A percentile compares a stretch with the other conserved stretches of the same genome.
Conservation (phyloP, 2,329 filamentous ascomycete species). For the Aaosphaeria pasadenensis region DNA sequence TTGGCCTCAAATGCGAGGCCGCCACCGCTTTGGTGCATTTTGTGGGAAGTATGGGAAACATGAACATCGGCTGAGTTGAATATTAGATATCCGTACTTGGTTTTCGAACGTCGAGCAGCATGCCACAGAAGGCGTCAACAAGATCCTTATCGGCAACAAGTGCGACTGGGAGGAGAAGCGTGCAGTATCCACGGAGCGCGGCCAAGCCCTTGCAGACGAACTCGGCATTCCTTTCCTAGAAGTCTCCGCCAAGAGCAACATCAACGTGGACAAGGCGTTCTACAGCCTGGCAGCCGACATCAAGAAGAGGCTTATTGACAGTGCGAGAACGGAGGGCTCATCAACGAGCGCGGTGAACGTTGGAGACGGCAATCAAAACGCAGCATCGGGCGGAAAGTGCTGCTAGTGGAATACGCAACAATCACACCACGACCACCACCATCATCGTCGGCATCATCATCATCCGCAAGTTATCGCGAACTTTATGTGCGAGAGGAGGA, state of each 20-base stretch:
- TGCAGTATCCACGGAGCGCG: constrained; percentile 86
- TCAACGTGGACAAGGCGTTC: constrained; percentile 99
- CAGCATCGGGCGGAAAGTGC: constrained; percentile 37
- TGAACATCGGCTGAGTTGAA: constrained; percentile 14
- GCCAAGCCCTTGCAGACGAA: constrained; percentile 90
- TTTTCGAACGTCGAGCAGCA: constrained; percentile 99
- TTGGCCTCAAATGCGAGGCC: too few species aligned
- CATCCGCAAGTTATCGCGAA: too few species aligned
- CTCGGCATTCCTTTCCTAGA: constrained; percentile 98
- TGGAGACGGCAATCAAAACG: constrained; percentile 22
- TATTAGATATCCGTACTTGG: constrained; percentile 93
- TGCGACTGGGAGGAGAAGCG: constrained; percentile 99
- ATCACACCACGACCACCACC: too few species aligned
- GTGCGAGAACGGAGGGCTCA: constrained; percentile 65
- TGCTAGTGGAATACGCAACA: constrained; percentile 21
- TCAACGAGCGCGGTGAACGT: constrained; percentile 30
- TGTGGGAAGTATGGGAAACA: not conserved
- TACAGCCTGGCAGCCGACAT: constrained; percentile 93
- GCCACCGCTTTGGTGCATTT: too few species aligned
- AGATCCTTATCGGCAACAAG: constrained; percentile 99
- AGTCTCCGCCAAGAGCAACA: constrained; percentile 97
- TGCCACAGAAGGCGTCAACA: constrained; percentile 98
- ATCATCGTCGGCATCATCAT: too few species aligned
- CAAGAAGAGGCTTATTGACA: constrained; percentile 97
- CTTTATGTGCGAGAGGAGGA: too few species aligned